Conservation (phyloP, 1,139 yeast species). For the Magnusiomyces suaveolens region DNA sequence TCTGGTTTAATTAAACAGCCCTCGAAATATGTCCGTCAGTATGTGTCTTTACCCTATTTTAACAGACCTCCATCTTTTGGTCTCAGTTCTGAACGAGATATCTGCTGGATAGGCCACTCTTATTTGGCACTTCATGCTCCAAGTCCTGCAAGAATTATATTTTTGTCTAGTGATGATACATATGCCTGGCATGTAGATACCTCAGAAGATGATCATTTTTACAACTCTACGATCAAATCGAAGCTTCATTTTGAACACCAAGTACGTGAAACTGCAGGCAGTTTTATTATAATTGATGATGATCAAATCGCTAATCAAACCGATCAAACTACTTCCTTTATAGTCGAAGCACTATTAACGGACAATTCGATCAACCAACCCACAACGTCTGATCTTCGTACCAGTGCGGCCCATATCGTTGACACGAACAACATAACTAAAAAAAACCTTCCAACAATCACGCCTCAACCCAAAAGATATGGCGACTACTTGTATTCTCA, state of each 20-base stretch:
- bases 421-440: too few species aligned
- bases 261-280: too few species aligned
- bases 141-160: constrained; percentile 24
- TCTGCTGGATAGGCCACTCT: constrained; percentile 25
- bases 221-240: background rate
- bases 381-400: too few species aligned
- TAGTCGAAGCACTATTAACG: too few species aligned
- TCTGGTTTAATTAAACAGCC: constrained; percentile 6
- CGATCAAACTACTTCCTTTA: background rate
- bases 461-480: background rate
- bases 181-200: background rate
- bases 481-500: too few species aligned
- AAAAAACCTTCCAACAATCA: background rate
- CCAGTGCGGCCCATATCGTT: too few species aligned
- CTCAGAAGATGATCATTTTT: background rate
- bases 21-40: constrained; percentile 1
- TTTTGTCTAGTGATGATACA: constrained; percentile 9
- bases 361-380: too few species aligned
- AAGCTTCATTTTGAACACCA: background rate
- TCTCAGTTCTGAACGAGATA: constrained; percentile 21
- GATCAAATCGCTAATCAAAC: background rate
- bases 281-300: background rate
- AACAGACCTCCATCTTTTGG: constrained; percentile 4
- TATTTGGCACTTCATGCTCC: constrained; percentile 22
- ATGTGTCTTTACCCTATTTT: constrained; percentile 9